Conservation (phyloP, 2,329 filamentous ascomycete species). For the Claviceps quebecensis region DNA sequence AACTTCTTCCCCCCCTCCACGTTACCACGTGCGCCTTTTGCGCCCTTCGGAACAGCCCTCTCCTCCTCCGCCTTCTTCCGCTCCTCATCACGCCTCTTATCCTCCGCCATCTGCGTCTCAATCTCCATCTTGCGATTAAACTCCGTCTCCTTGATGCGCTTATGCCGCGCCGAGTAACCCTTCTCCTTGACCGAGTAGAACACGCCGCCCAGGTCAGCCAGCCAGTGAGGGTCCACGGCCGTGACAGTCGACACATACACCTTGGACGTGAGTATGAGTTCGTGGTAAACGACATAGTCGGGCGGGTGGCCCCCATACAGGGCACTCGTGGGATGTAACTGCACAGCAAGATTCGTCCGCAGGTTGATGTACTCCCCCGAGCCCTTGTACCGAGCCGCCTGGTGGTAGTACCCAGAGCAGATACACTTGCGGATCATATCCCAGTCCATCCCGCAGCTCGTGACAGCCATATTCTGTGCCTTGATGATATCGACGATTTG, state of each 20-base stretch:
- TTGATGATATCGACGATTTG: constrained; percentile 91
- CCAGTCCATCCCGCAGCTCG: constrained; percentile 91
- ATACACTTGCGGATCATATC: constrained; percentile 92
- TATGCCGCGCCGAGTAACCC: constrained; percentile 78
- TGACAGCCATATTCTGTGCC: constrained; percentile 77
- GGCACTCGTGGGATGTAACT: constrained; percentile 85
- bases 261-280: constrained; percentile 89
- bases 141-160: constrained; percentile 76
- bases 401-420: constrained; percentile 95
- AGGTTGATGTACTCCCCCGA: constrained; percentile 97
- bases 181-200: constrained; percentile 98
- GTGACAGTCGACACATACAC: constrained; percentile 98
- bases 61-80: constrained; percentile 36
- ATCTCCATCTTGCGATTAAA: constrained; percentile 91
- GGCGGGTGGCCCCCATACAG: constrained; percentile 91
- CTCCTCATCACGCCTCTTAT: constrained; percentile 56
- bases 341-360: constrained; percentile 83
- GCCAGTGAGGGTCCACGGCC: constrained; percentile 89
- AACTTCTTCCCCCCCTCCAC: constrained; percentile 37
- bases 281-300: constrained; percentile 96
- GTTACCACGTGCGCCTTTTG: constrained; percentile 18
- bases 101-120: constrained; percentile 79
- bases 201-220: constrained; percentile 88
- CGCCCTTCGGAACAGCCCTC: constrained; percentile 15
- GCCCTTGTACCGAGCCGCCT: constrained; percentile 89